Base-by-base conservation (phyloP, 495 filamentous ascomycete genomes). In the Aspergillus carlsbadensis region DNA sequence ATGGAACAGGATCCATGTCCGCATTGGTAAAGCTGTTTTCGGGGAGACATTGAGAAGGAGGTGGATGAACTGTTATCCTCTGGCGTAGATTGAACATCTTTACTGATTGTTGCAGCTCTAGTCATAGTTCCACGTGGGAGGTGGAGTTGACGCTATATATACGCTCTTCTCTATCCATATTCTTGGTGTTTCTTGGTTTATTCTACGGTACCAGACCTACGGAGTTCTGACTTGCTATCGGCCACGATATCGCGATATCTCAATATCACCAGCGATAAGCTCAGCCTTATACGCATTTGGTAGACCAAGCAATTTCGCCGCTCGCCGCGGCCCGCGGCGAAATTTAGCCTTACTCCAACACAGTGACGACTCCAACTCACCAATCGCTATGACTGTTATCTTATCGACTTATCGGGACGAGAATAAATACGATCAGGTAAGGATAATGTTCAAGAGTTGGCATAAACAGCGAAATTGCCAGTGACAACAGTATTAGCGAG, bases 11-110 rank as follows among this genome's bases (percentile, higher is more conserved):
- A 6, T 45, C 42, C 42, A 45, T 45, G 42, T 45, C 42, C 0
- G 42, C 42, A 45, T 45, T 45, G 5, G 42, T 45, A 18, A 22
- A 45, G 42, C 17, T 45, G 42, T 45, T 45, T 14, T 45, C 11
- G 17, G 8, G 18, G 5, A 45, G 42, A 13, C 42, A 45, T 45
- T 45, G 17, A 0, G 42, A 45, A 1, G 17, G 18, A 24, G 42
- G 15, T 24, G 42, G 42, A 6, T 45, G 42, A 14, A 45, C 18
- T 11, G 42, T 24, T 24, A 45, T 22, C 20, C 20, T 45, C 7
- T 45, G 42, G 24, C 42, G 42, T 1, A 45, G 18, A 11, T 44
- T 29, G 4, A 8, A 29, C 26, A 29, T 29, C 8, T 29, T 29
- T 8, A 29, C 26, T 2, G 17, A 14, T 45, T 24, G 42, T 8